These are phyloP conservation scores for Picochlorum costavermella DNA, from an alignment of 139 green algal genomes.

Conservation along the genomic window DNA sequence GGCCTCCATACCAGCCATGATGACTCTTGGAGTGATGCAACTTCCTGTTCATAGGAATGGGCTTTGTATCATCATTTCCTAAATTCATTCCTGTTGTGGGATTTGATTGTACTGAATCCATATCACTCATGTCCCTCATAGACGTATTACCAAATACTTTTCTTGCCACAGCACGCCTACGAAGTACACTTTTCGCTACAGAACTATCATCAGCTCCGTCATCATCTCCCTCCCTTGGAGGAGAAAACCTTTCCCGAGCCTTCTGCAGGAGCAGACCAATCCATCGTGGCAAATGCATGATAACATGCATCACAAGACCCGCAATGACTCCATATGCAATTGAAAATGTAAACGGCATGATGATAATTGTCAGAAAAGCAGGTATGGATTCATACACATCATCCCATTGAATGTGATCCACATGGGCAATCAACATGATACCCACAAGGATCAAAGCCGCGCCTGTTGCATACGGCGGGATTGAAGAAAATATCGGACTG, in stretches of 20 bases:
- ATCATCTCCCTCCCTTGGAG: not conserved
- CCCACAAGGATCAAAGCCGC: constrained; percentile 72
- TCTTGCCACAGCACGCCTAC: not conserved
- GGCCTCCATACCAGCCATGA: too few relatives aligned
- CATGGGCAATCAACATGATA: constrained; percentile 42
- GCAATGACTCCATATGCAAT: constrained; percentile 53
- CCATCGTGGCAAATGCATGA: constrained; percentile 37
- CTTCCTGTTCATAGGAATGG: too few relatives aligned
- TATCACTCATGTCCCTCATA: not conserved
- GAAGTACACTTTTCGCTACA: not conserved
- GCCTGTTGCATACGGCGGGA: constrained; percentile 74
- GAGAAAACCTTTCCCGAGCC: not conserved
- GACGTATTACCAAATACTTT: not conserved
- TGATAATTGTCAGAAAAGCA: constrained; percentile 68
- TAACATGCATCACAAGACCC: constrained; percentile 41
- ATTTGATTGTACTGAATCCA: not conserved
- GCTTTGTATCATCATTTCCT: too few relatives aligned
- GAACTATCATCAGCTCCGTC: constrained; percentile 2
- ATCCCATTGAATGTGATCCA: constrained; percentile 44
- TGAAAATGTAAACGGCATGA: constrained; percentile 70
- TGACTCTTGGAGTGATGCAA: too few relatives aligned
- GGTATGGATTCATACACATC: constrained; percentile 46
- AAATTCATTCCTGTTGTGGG: too few relatives aligned
- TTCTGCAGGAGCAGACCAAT: not conserved
- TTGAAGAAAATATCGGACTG: constrained; percentile 70